A percentile compares a stretch with the other conserved stretches of the same genome.
phyloP scores from a whole-genome alignment of 805 yeast genomes.

The Yamadazyma paraphyllophila region DNA sequence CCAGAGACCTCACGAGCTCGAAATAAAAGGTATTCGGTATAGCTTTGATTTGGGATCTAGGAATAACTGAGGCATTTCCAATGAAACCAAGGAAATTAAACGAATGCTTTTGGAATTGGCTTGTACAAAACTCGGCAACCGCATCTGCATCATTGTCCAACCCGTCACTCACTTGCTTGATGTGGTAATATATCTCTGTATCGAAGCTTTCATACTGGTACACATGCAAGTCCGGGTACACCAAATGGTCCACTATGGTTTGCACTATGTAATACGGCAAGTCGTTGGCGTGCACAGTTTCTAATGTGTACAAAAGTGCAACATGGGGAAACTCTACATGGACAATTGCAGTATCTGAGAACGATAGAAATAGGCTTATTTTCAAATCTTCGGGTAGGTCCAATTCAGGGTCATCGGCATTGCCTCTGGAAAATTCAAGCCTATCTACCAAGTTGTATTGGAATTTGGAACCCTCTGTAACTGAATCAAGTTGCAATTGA shows the following conservation, averaged over 20 bases:
- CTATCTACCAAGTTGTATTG: constrained; percentile 5
- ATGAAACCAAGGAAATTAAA: neutral
- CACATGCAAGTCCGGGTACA: constrained; percentile 22
- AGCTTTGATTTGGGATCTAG: neutral
- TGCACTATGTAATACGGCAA: constrained; percentile 63
- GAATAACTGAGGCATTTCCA: neutral
- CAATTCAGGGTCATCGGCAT: constrained; percentile 1
- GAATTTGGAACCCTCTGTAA: constrained; percentile 2
- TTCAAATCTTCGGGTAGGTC: constrained; percentile 5
- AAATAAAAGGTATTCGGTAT: neutral
- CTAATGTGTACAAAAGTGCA: constrained; percentile 11
- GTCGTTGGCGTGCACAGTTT: constrained; percentile 52
- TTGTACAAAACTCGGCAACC: neutral
- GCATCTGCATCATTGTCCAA: neutral
- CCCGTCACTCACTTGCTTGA: constrained; percentile 1
- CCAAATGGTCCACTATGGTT: constrained; percentile 30
- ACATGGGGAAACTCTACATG: constrained; percentile 3
- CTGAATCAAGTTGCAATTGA: constrained; percentile 31
- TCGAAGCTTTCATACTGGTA: constrained; percentile 1
- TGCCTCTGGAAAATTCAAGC: neutral
- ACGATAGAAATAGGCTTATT: constrained; percentile 9
- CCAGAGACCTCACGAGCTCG: neutral
- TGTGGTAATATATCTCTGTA: neutral
- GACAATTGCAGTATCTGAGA: constrained; percentile 7
- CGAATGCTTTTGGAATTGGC: neutral